phyloP scores from a whole-genome alignment of 148 eudicot species.

The Vaccinium vitisidaea region DNA sequence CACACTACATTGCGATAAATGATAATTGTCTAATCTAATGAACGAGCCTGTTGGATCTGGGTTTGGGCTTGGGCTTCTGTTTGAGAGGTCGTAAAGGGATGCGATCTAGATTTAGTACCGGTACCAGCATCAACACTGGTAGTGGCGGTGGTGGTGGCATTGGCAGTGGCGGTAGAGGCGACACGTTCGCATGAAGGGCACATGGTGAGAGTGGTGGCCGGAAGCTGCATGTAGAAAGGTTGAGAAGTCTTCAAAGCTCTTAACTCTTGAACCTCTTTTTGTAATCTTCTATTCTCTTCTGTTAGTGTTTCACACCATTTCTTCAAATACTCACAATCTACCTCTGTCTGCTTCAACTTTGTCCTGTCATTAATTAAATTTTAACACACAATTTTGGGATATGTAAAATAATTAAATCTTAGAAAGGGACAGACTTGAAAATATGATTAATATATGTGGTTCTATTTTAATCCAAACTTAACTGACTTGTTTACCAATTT shows the following conservation, averaged over 20 bases:
- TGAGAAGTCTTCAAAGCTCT: constrained; percentile 76
- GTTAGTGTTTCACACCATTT: constrained; percentile 82
- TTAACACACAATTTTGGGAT: neutral
- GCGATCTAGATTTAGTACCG: constrained; percentile 13
- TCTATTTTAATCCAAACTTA: too few species aligned
- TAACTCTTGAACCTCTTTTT: constrained; percentile 86
- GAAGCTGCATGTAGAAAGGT: constrained; percentile 75
- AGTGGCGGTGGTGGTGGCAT: neutral
- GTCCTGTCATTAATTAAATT: constrained; percentile 48
- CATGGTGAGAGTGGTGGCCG: constrained; percentile 91
- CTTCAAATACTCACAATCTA: constrained; percentile 91
- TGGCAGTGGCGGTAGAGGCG: constrained; percentile 38
- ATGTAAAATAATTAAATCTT: neutral
- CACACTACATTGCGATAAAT: neutral
- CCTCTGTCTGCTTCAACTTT: constrained; percentile 96
- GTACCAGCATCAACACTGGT: too few species aligned
- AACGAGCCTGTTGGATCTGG: constrained; percentile 20
- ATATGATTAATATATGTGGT: too few species aligned
- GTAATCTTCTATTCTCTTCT: constrained; percentile 82
- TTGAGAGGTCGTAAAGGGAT: constrained; percentile 23
- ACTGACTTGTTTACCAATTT: too few species aligned
- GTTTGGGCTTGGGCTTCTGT: constrained; percentile 21
- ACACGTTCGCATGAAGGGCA: constrained; percentile 94
- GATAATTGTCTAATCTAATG: neutral
- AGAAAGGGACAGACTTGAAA: too few species aligned